Evolutionary conservation across 129 eudicot genomes (phyloP).

Genomic region (Glebionis coronaria): DNA sequence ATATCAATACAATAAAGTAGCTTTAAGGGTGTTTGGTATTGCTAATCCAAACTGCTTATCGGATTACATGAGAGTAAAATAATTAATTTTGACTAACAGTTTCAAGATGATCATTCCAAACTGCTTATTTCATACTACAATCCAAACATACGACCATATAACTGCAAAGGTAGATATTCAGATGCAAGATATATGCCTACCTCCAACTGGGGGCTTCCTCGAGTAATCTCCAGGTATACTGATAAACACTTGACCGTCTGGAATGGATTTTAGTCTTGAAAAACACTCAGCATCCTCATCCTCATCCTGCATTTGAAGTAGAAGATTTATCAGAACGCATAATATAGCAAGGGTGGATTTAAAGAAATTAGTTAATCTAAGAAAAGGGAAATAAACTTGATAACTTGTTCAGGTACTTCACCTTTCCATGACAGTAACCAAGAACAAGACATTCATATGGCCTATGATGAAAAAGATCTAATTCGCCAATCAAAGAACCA

Average conservation of each 20-base stretch:
- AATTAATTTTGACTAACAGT: too few species aligned
- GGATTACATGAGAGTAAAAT: too few species aligned
- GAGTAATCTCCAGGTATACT: constrained; percentile 95
- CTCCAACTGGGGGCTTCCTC: constrained; percentile 94
- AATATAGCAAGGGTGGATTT: not conserved
- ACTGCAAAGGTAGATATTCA: not conserved
- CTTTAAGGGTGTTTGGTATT: too few species aligned
- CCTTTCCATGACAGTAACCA: constrained; percentile 57
- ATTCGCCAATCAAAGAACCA: constrained; percentile 74
- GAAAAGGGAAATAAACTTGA: not conserved
- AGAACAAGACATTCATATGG: constrained; percentile 94
- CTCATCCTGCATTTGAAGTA: constrained; percentile 40
- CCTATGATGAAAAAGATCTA: constrained; percentile 92
- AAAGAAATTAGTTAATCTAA: not conserved
- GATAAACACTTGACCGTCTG: constrained; percentile 62
- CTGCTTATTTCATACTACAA: too few species aligned
- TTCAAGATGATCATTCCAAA: too few species aligned
- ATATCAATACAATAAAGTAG: too few species aligned
- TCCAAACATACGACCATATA: too few species aligned
- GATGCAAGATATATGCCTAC: constrained; percentile 32
- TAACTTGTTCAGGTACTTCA: constrained; percentile 24
- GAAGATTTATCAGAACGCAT: not conserved
- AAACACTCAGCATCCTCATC: constrained; percentile 37
- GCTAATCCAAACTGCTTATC: too few species aligned
- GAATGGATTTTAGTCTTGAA: constrained; percentile 39